Base-by-base conservation (phyloP, 305 asterid species). In the Coffea humblotiana region DNA sequence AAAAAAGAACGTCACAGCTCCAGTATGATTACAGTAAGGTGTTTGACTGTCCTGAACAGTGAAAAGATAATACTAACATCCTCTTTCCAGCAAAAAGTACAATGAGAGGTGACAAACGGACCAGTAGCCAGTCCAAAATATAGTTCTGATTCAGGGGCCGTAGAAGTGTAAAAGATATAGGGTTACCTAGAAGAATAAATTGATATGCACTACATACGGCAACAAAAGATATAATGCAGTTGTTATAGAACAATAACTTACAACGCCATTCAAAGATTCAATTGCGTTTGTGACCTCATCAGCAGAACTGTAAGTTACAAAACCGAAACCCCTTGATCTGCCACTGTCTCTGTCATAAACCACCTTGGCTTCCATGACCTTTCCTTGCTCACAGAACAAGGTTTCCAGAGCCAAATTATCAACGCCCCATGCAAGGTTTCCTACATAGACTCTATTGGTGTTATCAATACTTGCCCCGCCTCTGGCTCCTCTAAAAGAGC, bases 321-420 rank as follows among this genome's bases (percentile, higher is more conserved):
- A 95, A 51, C 99, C 99, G n/a, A 95, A 95, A 25, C 99, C 99
- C 87, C 95, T 92, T 61, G 97, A 95, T 80, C 97, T 86, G 58
- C 98, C 97, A 80, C 91, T 93, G 35, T 95, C 97, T 71, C 97
- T 87, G 83, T 93, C 98, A 49, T 88, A 93, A 48, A 95, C 94
- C 60, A 95, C 98, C 58, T 84, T 88, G 16, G 99, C 99, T 80
- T 95, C 99, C 85, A 77, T 54, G 29, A 95, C 99, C 81, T 80
- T 87, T 72, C 99, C 99, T 71, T 93, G 92, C 85, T 91, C 97
- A 8, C 92, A 64, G 72, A 93, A 95, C 87, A 95, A 77, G 84
- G 88, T 86, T 74, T 88, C 94, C 4, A 95, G 97, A 0, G 93
- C 88, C 49, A 75, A 82, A 80, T 90, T 78, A 82, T 95, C 99